Conservation (phyloP, 2,329 filamentous ascomycete genomes). For the Colletotrichum orbiculare region DNA sequence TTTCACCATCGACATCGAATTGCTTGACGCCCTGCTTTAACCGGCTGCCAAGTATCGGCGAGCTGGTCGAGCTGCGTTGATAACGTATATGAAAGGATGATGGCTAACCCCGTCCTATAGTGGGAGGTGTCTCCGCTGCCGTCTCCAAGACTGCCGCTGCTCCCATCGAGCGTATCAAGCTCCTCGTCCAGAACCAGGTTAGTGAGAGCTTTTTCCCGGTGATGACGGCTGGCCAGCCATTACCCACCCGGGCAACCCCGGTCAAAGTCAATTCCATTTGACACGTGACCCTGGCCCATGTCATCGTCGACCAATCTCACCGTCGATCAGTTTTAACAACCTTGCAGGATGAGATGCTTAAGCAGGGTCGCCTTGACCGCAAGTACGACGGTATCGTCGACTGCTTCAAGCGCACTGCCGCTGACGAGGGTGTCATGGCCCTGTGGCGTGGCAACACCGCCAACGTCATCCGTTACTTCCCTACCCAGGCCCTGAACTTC, state of each 20-base stretch:
- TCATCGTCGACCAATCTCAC: too few species aligned
- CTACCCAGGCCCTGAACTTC: slow-evolving; percentile 99
- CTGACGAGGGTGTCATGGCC: slow-evolving; percentile 91
- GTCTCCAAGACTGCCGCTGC: slow-evolving; percentile 99
- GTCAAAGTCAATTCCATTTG: neutral
- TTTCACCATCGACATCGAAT: slow-evolving; percentile 46
- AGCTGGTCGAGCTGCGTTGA: neutral
- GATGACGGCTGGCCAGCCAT: slow-evolving; percentile 18
- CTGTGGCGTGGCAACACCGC: slow-evolving; percentile 99
- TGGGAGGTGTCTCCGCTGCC: slow-evolving; percentile 99
- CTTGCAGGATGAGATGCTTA: slow-evolving; percentile 97
- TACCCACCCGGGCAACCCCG: slow-evolving; percentile 17
- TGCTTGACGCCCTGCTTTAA: neutral
- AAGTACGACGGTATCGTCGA: slow-evolving; percentile 95
- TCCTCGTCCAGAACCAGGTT: slow-evolving; percentile 99
- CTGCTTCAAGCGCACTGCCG: slow-evolving; percentile 93
- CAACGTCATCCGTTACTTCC: slow-evolving; percentile 99
- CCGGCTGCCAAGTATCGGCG: neutral
- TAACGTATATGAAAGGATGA: neutral
- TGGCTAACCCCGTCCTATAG: slow-evolving; percentile 60
- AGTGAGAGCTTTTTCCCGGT: slow-evolving; percentile 49
- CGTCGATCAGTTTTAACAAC: slow-evolving; percentile 44
- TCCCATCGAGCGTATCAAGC: slow-evolving; percentile 99
- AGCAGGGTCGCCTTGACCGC: slow-evolving; percentile 96
- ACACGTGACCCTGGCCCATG: slow-evolving; percentile 28